These are phyloP conservation scores for Flammula alnicola DNA, from an alignment of 1,284 basidiomycete species.

Conservation along the genomic window DNA sequence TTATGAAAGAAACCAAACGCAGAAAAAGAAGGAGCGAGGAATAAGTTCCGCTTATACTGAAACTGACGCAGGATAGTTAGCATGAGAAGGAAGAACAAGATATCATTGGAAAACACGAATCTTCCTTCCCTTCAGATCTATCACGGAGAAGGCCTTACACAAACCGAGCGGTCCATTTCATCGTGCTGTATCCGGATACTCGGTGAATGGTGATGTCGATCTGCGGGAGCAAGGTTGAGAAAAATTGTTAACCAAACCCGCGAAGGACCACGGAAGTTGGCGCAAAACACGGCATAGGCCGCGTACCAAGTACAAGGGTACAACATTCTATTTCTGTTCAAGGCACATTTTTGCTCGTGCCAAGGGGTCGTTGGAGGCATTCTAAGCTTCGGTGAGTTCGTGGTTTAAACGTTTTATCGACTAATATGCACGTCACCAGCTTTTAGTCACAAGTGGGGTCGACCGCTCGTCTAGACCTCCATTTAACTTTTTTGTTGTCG, in stretches of 20 bases:
- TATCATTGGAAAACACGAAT: slow-evolving; percentile 12
- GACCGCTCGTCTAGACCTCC: too few species aligned
- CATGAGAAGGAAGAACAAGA: slow-evolving; percentile 21
- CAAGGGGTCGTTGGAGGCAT: slow-evolving; percentile 11
- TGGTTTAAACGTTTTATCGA: too few species aligned
- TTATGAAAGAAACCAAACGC: slow-evolving; percentile 14
- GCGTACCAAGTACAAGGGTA: slow-evolving; percentile 24
- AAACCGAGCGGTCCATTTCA: slow-evolving; percentile 10
- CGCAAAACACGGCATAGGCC: slow-evolving; percentile 24
- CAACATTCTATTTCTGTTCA: slow-evolving; percentile 24
- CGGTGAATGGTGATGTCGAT: slow-evolving; percentile 16
- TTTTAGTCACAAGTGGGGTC: too few species aligned
- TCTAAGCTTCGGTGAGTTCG: too few species aligned
- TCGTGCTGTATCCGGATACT: slow-evolving; percentile 12
- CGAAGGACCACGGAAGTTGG: slow-evolving; percentile 23
- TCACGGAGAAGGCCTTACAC: slow-evolving; percentile 11
- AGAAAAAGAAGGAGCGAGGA: slow-evolving; percentile 8
- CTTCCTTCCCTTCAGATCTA: slow-evolving; percentile 13
- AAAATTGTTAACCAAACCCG: slow-evolving; percentile 11
- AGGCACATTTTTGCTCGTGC: slow-evolving; percentile 19
- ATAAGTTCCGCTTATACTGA: slow-evolving; percentile 22
- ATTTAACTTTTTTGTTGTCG: too few species aligned
- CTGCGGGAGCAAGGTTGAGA: slow-evolving; percentile 15
- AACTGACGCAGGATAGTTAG: slow-evolving; percentile 11
- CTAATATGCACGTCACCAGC: too few species aligned